Percentiles rank a stretch among this genome's conserved stretches.
Evolutionary conservation across 768 basidiomycete species (phyloP).

Genomic region (Suillus hirtellus): DNA sequence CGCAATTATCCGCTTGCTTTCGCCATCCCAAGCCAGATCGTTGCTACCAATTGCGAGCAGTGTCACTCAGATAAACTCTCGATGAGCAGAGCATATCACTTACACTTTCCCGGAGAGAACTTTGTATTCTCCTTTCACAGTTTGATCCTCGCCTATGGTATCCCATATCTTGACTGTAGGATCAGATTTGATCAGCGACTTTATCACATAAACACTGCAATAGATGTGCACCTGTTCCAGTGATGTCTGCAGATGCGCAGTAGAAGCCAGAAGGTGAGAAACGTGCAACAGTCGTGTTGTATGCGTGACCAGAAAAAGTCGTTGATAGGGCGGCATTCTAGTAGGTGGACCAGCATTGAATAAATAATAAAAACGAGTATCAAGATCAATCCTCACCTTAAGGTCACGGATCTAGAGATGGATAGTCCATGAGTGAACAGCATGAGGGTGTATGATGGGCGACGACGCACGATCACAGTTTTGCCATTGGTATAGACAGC

Average conservation of each 20-base stretch:
- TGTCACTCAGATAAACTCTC: background rate
- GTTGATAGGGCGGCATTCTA: slow-evolving; percentile 67
- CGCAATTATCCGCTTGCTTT: slow-evolving; percentile 93
- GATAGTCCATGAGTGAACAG: slow-evolving; percentile 7
- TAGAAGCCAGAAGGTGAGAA: slow-evolving; percentile 95
- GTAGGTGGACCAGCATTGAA: slow-evolving; percentile 29
- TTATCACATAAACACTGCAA: background rate
- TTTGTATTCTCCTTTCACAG: slow-evolving; percentile 79
- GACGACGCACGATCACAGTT: slow-evolving; percentile 74
- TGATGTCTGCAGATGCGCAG: slow-evolving; percentile 85
- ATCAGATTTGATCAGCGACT: slow-evolving; percentile 1
- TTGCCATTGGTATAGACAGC: slow-evolving; percentile 85
- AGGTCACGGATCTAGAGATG: slow-evolving; percentile 73
- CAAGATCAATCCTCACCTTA: slow-evolving; percentile 49
- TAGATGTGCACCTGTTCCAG: slow-evolving; percentile 66
- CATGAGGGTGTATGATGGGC: background rate
- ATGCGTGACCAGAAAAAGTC: slow-evolving; percentile 78
- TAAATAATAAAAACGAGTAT: background rate
- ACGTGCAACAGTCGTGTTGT: slow-evolving; percentile 85
- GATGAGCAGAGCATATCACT: slow-evolving; percentile 7
- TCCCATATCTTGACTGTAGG: slow-evolving; percentile 90
- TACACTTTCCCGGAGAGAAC: slow-evolving; percentile 75
- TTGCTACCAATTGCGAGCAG: slow-evolving; percentile 51
- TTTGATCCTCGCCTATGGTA: slow-evolving; percentile 79
- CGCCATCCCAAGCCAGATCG: slow-evolving; percentile 95